A percentile compares a stretch with the other conserved stretches of the same genome.
Evolutionary conservation across 345 rosid species (phyloP).

Genomic region (Boechera stricta): DNA sequence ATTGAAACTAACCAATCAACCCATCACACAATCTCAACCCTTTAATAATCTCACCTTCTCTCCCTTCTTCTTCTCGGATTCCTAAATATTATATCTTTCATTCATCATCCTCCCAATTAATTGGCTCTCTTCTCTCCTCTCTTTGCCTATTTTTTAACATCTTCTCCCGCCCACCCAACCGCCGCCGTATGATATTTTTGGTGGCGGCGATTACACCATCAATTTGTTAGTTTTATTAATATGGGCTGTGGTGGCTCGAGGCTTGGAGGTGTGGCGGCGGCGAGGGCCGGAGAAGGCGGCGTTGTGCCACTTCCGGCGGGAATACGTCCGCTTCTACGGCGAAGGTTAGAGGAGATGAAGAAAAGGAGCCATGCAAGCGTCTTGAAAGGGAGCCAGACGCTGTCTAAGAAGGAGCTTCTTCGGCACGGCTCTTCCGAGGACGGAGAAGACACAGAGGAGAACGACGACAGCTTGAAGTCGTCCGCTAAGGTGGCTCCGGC

Average conservation of each 20-base stretch:
- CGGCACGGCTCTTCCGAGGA: conserved; percentile 31
- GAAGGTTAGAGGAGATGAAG: conserved; percentile 48
- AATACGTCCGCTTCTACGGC: conserved; percentile 46
- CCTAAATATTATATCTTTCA: conserved; percentile 30
- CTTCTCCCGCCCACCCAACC: conserved; percentile 22
- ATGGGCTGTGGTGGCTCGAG: conserved; percentile 47
- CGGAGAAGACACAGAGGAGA: conserved; percentile 35
- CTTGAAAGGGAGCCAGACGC: conserved; percentile 43
- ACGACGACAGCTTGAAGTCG: conserved; percentile 28
- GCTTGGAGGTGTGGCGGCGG: conserved; percentile 26
- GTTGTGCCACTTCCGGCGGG: conserved; percentile 38
- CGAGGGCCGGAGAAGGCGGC: conserved; percentile 23
- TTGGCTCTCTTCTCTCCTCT: conserved; percentile 25
- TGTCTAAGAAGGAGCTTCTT: conserved; percentile 49
- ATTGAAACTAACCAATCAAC: conserved; percentile 36
- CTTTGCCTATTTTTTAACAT: not conserved
- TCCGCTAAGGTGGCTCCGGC: conserved; percentile 46
- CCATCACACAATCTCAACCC: conserved; percentile 38
- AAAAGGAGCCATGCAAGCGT: conserved; percentile 42
- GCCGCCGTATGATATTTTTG: conserved; percentile 30
- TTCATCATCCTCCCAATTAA: conserved; percentile 11
- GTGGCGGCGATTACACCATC: conserved; percentile 25
- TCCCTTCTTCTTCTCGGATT: conserved; percentile 20
- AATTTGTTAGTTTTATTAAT: conserved; percentile 21
- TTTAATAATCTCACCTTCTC: conserved; percentile 28